phyloP scores from a whole-genome alignment of 176 grass and related monocot species.

The Paspalum notatum region DNA sequence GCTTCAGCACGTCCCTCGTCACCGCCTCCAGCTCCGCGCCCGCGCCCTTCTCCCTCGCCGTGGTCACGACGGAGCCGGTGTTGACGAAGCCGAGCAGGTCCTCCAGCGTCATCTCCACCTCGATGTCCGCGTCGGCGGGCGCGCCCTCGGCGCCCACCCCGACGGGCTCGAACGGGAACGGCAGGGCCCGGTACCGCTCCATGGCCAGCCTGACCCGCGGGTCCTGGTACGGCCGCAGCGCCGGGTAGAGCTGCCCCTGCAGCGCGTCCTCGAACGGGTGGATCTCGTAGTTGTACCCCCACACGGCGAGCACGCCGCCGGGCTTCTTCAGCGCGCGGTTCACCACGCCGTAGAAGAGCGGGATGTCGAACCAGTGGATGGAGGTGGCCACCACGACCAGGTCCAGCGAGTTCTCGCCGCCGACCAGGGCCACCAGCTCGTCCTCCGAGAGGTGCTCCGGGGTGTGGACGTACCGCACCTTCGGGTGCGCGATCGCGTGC shows the following conservation, averaged over 20 bases:
- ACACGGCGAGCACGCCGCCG: slow-evolving; percentile 70
- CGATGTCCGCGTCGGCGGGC: slow-evolving; percentile 61
- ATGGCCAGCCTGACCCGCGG: slow-evolving; percentile 53
- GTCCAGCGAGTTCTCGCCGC: slow-evolving; percentile 74
- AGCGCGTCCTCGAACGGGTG: slow-evolving; percentile 43
- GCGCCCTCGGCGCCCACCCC: slow-evolving; percentile 66
- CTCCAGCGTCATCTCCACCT: slow-evolving; percentile 58
- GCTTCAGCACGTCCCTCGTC: slow-evolving; percentile 46
- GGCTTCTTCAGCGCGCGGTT: slow-evolving; percentile 66
- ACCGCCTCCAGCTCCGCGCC: slow-evolving; percentile 61
- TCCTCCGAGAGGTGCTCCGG: slow-evolving; percentile 60
- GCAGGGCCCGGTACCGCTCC: slow-evolving; percentile 57
- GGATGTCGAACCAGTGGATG: slow-evolving; percentile 85
- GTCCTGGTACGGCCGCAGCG: slow-evolving; percentile 56
- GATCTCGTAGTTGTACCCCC: slow-evolving; percentile 65
- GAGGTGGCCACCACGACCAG: slow-evolving; percentile 61
- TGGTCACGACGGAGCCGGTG: slow-evolving; percentile 52
- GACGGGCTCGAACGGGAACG: slow-evolving; percentile 76
- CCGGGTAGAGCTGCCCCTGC: slow-evolving; percentile 46
- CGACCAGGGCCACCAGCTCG: slow-evolving; percentile 57
- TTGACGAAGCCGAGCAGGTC: slow-evolving; percentile 45
- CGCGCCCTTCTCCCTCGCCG: slow-evolving; percentile 62
- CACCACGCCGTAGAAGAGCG: slow-evolving; percentile 68
- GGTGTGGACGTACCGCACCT: slow-evolving; percentile 68
- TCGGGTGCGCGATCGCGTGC: slow-evolving; percentile 45